Base-by-base conservation (phyloP, 225 moss, liverwort and hornwort species). In the Climacium dendroides region DNA sequence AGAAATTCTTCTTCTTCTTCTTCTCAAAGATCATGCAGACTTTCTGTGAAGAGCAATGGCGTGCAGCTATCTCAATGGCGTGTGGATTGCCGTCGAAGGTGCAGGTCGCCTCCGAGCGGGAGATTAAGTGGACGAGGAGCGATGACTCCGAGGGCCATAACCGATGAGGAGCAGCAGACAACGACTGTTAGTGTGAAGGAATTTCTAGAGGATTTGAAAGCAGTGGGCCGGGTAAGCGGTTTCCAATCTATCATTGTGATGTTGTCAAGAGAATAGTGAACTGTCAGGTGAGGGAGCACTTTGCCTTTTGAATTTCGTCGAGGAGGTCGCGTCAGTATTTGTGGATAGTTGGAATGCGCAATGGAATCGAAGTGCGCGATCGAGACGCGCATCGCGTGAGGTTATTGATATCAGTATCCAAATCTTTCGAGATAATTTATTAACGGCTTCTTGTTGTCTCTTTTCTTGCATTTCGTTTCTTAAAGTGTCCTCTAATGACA, bases 171-270 rank as follows among this genome's bases (percentile, higher is more conserved):
- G 74, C 79, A 88, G 83, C 80, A 83, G 76, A 67, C 81, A 9
- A 0, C 77, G 57, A 59, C 78, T 65, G 86, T 86, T 29, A 6
- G 48, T 43, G 82, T 93, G 43, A 93, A 93, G 88, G 92, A 90
- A 6, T 89, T 93, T 87, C 85, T 93, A 4, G 88, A 93, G 48
- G 92, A 93, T 54, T 92, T 92, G 92, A 92, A 92, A 88, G 66
- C 82, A 62, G 88, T 93, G 6, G 93, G 93, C 81, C 86, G 91
- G 85, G 89, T 93, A 86, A 89, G 91, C 47, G 20, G 58, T 87
- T 61, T 89, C 34, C 19, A 59, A 71, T 16, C 13, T 63, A 60
- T 8, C 14, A 10, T 72, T 81, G 54, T 83, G 28, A 52, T 79
- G 47, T 41, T n/a, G 62, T 43, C 50, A 37, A 67, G 74, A 74